Evolutionary conservation across 2,329 filamentous ascomycete species (phyloP).

Genomic region (Botrytis pseudocinerea): DNA sequence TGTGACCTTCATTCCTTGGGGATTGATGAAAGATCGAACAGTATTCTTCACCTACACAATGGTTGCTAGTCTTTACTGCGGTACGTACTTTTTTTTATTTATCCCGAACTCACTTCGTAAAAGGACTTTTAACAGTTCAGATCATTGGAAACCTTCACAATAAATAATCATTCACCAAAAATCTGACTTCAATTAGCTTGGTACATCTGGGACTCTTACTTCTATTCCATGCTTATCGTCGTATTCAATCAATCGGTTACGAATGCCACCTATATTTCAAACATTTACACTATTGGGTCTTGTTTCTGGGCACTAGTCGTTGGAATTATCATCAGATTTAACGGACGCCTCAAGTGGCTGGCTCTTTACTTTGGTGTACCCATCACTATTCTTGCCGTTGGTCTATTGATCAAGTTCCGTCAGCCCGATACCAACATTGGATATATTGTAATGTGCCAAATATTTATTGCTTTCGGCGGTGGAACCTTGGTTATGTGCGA

Average conservation of each 20-base stretch:
- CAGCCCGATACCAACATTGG: constrained; percentile 51
- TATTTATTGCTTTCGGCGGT: constrained; percentile 58
- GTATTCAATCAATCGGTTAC: constrained; percentile 52
- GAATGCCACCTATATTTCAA: constrained; percentile 50
- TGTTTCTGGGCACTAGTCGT: constrained; percentile 51
- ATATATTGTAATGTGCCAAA: constrained; percentile 58
- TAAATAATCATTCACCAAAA: neutral
- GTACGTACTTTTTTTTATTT: neutral
- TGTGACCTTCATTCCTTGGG: constrained; percentile 58
- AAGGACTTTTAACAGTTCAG: neutral
- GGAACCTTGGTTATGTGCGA: constrained; percentile 58
- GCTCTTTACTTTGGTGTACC: constrained; percentile 55
- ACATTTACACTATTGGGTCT: constrained; percentile 53
- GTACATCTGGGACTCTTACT: constrained; percentile 63
- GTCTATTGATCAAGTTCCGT: constrained; percentile 60
- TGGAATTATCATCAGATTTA: constrained; percentile 51
- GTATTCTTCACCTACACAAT: constrained; percentile 67
- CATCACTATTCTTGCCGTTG: constrained; percentile 54
- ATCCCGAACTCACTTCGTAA: neutral
- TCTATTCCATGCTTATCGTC: constrained; percentile 54
- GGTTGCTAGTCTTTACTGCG: constrained; percentile 61
- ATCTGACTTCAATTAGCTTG: constrained; percentile 44
- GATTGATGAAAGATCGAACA: constrained; percentile 58
- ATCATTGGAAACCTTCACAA: neutral
- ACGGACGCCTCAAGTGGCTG: constrained; percentile 55